A percentile compares a stretch with the other conserved stretches of the same genome.
These are phyloP conservation scores for Pythium phragmitis DNA, from an alignment of 352 stramenopile species.

Conservation along the genomic window DNA sequence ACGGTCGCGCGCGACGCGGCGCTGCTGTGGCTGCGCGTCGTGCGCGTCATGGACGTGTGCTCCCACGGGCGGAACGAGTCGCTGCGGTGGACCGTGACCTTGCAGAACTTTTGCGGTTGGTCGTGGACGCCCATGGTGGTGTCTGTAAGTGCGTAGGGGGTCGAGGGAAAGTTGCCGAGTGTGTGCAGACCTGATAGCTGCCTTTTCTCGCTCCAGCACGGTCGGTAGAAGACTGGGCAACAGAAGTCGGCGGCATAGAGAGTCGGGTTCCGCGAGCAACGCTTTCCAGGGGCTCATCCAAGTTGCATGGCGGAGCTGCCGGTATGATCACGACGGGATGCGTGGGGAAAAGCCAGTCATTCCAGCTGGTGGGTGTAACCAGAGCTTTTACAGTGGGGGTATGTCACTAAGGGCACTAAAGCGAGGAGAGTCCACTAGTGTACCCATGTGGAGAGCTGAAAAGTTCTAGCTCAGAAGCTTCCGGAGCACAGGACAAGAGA, in stretches of 20 bases:
- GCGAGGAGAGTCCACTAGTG: conserved; percentile 11
- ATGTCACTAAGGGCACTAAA: neutral
- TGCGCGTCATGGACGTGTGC: conserved; percentile 9
- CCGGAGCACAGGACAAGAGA: neutral
- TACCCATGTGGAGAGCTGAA: conserved; percentile 18
- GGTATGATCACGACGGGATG: neutral
- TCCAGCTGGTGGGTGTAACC: conserved; percentile 1
- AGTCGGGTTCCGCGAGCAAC: neutral
- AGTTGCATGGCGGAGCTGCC: no score
- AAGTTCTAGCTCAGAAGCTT: neutral
- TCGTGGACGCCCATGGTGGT: conserved; percentile 34
- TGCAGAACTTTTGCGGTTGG: conserved; percentile 45
- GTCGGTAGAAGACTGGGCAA: neutral
- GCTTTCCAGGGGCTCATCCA: no score
- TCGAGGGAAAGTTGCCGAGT: conserved; percentile 20
- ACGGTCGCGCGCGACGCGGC: conserved; percentile 34
- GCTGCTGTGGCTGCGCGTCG: conserved; percentile 7
- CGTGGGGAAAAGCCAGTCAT: neutral
- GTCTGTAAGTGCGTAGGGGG: neutral
- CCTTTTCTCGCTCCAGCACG: neutral
- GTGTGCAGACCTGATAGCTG: neutral
- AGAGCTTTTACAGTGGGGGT: neutral
- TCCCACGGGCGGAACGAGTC: conserved; percentile 18
- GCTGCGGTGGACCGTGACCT: conserved; percentile 47
- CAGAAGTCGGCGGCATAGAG: neutral